Conservation (phyloP, 1,284 basidiomycete genomes). For the Chiua sp. region DNA sequence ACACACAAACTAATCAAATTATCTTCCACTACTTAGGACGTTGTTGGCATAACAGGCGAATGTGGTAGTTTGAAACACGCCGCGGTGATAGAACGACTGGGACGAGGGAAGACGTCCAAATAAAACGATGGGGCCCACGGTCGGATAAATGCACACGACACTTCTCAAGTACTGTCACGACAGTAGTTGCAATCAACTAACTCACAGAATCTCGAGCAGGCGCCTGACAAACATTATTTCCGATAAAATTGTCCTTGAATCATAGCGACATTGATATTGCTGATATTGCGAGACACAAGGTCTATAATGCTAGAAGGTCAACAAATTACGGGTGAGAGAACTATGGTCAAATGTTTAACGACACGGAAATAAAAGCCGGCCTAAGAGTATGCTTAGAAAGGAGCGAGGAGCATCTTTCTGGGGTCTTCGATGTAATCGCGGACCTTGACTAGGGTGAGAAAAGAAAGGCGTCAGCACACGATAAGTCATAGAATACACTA, state of each 20-base stretch:
- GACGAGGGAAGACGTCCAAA: background rate
- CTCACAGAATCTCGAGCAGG: too few species aligned
- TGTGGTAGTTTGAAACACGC: too few species aligned
- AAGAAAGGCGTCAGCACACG: conserved; percentile 12
- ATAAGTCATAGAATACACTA: conserved; percentile 6
- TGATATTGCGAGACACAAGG: conserved; percentile 3
- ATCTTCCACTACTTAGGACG: too few species aligned
- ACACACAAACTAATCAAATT: too few species aligned
- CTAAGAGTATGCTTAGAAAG: conserved; percentile 18
- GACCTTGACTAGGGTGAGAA: conserved; percentile 60
- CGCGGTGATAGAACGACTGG: too few species aligned
- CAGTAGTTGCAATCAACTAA: too few species aligned
- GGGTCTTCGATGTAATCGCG: conserved; percentile 64
- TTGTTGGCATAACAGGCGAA: too few species aligned
- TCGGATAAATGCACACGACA: background rate
- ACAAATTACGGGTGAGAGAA: conserved; percentile 17
- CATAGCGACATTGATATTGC: background rate
- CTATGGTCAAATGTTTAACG: conserved; percentile 12
- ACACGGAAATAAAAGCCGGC: conserved; percentile 1
- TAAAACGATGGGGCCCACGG: too few species aligned
- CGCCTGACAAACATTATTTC: background rate
- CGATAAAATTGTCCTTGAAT: background rate
- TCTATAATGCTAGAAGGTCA: conserved; percentile 9
- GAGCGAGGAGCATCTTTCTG: conserved; percentile 58
- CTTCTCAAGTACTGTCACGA: too few species aligned